These are phyloP conservation scores for Suhomyces anneliseae DNA, from an alignment of 1,139 yeast genomes.

Conservation along the genomic window DNA sequence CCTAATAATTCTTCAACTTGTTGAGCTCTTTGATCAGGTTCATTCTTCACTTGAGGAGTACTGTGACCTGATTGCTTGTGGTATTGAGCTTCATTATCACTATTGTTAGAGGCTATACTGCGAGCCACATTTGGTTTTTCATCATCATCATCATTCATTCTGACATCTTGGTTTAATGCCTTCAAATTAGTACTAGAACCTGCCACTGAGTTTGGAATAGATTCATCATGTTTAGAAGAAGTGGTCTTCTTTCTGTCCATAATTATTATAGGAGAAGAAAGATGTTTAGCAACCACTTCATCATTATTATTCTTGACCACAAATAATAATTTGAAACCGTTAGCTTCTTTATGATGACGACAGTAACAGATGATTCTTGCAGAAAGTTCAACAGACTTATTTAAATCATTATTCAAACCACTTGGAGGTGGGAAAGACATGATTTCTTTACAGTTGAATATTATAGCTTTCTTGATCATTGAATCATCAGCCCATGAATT, in stretches of 20 bases:
- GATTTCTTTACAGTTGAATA: slow-evolving; percentile 88
- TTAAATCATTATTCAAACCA: slow-evolving; percentile 35
- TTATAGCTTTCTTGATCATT: slow-evolving; percentile 75
- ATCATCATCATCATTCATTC: slow-evolving; percentile 4
- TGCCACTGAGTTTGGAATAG: slow-evolving; percentile 22
- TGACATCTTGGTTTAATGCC: slow-evolving; percentile 8
- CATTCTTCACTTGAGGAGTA: not conserved
- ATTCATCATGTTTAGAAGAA: slow-evolving; percentile 17
- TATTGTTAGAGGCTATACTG: slow-evolving; percentile 10
- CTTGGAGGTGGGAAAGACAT: slow-evolving; percentile 70
- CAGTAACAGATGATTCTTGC: slow-evolving; percentile 94
- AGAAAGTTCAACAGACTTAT: slow-evolving; percentile 65
- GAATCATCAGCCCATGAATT: slow-evolving; percentile 77
- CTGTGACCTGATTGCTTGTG: slow-evolving; percentile 1
- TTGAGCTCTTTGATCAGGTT: slow-evolving; percentile 2
- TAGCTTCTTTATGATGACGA: slow-evolving; percentile 84
- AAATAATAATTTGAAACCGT: slow-evolving; percentile 76
- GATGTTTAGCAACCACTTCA: slow-evolving; percentile 66
- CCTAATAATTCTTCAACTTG: slow-evolving; percentile 6
- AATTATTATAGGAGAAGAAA: slow-evolving; percentile 77
- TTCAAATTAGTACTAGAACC: slow-evolving; percentile 24
- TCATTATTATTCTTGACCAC: slow-evolving; percentile 63
- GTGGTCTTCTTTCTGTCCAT: slow-evolving; percentile 85
- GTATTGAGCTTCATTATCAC: slow-evolving; percentile 10
- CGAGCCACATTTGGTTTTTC: slow-evolving; percentile 3